Conservation (phyloP, 2,329 filamentous ascomycete species). For the Colletotrichum horii region DNA sequence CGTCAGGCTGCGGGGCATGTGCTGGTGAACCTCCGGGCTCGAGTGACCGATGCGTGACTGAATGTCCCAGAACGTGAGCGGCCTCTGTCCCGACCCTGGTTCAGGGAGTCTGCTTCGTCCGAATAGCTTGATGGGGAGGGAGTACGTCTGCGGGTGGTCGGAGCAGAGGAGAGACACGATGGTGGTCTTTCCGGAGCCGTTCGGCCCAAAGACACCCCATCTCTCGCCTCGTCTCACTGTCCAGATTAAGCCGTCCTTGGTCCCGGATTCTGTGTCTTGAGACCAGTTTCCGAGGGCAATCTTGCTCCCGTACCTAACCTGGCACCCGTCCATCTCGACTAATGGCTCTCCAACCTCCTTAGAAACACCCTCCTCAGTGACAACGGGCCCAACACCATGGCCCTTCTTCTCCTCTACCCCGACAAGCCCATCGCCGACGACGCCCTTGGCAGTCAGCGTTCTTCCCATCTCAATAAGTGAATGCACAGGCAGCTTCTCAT, state of each 20-base stretch:
- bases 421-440: constrained; percentile 40
- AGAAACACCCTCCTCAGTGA: not conserved
- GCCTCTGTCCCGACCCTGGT: constrained; percentile 66
- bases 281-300: constrained; percentile 82
- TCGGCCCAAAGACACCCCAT: constrained; percentile 92
- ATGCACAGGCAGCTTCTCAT: constrained; percentile 52
- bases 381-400: not conserved
- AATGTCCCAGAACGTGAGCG: constrained; percentile 91
- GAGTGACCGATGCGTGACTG: constrained; percentile 91
- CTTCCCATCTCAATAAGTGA: constrained; percentile 56
- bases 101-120: constrained; percentile 81
- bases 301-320: constrained; percentile 80
- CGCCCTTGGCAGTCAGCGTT: constrained; percentile 44
- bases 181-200: constrained; percentile 95
- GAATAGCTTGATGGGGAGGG: constrained; percentile 85
- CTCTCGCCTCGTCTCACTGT: constrained; percentile 81
- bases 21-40: constrained; percentile 90
- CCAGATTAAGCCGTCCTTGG: constrained; percentile 76
- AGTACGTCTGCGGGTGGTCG: constrained; percentile 94
- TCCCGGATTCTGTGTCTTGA: constrained; percentile 57
- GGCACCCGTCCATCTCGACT: constrained; percentile 86
- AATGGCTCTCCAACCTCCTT: constrained; percentile 65
- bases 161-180: constrained; percentile 91
- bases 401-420: constrained; percentile 27
- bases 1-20: constrained; percentile 82